Conservation (phyloP, 2,329 filamentous ascomycete genomes). For the Verticillium zaregamsianum region DNA sequence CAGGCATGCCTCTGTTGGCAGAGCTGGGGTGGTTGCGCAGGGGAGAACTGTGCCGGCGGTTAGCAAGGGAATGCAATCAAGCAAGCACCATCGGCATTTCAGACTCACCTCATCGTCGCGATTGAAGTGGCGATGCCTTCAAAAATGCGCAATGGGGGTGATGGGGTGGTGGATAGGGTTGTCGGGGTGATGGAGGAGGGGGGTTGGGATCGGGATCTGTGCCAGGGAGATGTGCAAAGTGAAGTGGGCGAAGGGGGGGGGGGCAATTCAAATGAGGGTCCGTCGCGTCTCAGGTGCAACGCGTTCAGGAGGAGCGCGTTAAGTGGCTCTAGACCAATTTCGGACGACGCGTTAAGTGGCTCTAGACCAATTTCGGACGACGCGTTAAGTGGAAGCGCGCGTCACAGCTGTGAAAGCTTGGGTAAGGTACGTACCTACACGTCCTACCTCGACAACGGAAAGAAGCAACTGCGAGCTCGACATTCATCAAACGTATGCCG, state of each 20-base stretch:
- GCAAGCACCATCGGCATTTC: too few species aligned
- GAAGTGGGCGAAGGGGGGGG: slow-evolving; percentile 6
- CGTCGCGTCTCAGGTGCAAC: slow-evolving; percentile 9
- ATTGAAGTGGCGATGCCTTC: neutral
- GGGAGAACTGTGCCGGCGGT: slow-evolving; percentile 62
- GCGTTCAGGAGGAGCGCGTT: slow-evolving; percentile 30
- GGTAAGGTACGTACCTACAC: neutral
- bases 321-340: slow-evolving; percentile 34
- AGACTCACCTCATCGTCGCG: slow-evolving; percentile 26
- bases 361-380: slow-evolving; percentile 23
- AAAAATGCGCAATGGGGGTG: neutral
- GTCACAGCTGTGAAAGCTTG: neutral
- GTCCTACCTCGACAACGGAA: neutral
- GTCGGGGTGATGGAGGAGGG: slow-evolving; percentile 4
- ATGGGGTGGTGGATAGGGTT: neutral
- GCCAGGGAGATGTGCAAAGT: neutral
- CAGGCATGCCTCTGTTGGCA: slow-evolving; percentile 68
- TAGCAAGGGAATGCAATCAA: slow-evolving; percentile 3
- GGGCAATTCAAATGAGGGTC: slow-evolving; percentile 6
- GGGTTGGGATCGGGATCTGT: neutral
- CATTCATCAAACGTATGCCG: neutral
- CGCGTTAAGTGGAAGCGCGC: slow-evolving; percentile 19
- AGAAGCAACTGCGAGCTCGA: neutral
- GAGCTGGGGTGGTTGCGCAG: slow-evolving; percentile 76
- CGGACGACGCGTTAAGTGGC: slow-evolving; percentile 31